These are phyloP conservation scores for Golubevia sp. DNA, from an alignment of 1,284 basidiomycete genomes.

Conservation along the genomic window DNA sequence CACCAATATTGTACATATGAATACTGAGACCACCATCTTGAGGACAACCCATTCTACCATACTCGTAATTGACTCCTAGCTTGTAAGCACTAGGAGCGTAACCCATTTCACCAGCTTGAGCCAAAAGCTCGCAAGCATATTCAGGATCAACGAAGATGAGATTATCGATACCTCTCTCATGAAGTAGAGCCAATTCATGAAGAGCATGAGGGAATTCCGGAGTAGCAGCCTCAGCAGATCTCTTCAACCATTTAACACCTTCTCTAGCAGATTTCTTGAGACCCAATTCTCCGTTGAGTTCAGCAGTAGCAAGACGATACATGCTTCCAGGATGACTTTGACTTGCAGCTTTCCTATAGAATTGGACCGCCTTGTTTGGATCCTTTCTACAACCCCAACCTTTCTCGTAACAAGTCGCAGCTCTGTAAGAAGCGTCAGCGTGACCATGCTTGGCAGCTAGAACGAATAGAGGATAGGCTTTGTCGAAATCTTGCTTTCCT, in stretches of 20 bases:
- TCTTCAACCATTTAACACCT: constrained; percentile 97
- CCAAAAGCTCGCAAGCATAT: constrained; percentile 90
- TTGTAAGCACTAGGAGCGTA: constrained; percentile 96
- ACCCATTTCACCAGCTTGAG: constrained; percentile 91
- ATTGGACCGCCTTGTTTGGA: constrained; percentile 85
- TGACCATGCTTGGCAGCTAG: constrained; percentile 98
- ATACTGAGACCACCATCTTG: constrained; percentile 95
- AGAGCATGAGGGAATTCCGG: constrained; percentile 95
- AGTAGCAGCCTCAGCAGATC: constrained; percentile 77
- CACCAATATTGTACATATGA: constrained; percentile 78
- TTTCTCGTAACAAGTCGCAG: constrained; percentile 97
- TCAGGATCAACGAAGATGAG: constrained; percentile 95
- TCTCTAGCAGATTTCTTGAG: constrained; percentile 86
- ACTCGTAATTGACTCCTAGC: constrained; percentile 97
- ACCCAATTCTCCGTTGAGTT: constrained; percentile 92
- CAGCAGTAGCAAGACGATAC: constrained; percentile 93
- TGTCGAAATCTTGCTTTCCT: constrained; percentile 91
- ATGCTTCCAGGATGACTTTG: constrained; percentile 90
- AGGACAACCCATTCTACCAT: constrained; percentile 98
- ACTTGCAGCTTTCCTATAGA: constrained; percentile 87
- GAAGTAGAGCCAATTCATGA: constrained; percentile 90
- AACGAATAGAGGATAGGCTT: constrained; percentile 92
- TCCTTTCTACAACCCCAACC: constrained; percentile 97
- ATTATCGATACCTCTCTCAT: constrained; percentile 93
- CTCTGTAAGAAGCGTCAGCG: constrained; percentile 90